Conservation (phyloP, 2,329 filamentous ascomycete genomes). For the Mariannaea sp. region DNA sequence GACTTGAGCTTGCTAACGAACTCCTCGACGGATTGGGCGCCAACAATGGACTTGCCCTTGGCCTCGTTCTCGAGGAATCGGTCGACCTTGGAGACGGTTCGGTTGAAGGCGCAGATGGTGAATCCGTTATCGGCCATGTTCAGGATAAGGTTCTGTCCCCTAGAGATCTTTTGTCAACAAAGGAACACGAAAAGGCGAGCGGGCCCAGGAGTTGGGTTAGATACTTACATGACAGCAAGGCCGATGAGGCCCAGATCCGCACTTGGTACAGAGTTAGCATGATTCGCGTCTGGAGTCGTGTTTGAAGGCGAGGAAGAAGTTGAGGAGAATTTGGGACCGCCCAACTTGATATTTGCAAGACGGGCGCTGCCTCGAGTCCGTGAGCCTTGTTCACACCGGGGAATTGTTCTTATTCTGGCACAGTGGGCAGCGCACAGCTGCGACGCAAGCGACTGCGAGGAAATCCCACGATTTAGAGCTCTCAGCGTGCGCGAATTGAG, state of each 20-base stretch:
- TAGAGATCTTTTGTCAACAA: conserved; percentile 37
- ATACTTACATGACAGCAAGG: conserved; percentile 82
- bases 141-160: conserved; percentile 84
- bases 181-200: conserved; percentile 20
- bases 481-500: conserved; percentile 44
- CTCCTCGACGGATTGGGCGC: conserved; percentile 91
- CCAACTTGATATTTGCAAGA: conserved; percentile 74
- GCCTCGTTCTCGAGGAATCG: conserved; percentile 88
- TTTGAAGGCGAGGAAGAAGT: conserved; percentile 38
- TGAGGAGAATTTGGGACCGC: conserved; percentile 57
- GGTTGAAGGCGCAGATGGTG: conserved; percentile 98
- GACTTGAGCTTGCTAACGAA: conserved; percentile 97
- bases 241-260: conserved; percentile 92
- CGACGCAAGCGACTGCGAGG: conserved; percentile 22
- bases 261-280: conserved; percentile 66
- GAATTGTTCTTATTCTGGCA: background rate
- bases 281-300: conserved; percentile 41
- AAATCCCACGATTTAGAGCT: conserved; percentile 31
- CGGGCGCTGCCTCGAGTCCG: conserved; percentile 64
- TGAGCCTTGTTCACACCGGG: conserved; percentile 44
- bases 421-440: background rate
- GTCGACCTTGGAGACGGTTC: conserved; percentile 98
- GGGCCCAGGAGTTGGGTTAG: conserved; percentile 6
- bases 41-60: conserved; percentile 94
- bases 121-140: conserved; percentile 92